Conservation (phyloP, 257 asterid genomes). For the Ehretia macrophylla region DNA sequence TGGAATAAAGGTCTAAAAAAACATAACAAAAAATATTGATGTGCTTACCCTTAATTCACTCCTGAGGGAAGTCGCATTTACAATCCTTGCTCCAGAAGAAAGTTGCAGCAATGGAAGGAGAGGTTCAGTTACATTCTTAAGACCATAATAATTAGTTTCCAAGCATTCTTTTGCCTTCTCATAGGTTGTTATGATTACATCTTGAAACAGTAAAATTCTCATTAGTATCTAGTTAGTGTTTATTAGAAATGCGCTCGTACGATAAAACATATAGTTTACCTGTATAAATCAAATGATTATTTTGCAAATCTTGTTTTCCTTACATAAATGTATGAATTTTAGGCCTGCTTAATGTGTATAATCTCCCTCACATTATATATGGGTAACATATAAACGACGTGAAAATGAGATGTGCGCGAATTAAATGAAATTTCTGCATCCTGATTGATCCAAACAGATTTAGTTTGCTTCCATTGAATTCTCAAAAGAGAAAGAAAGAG, state of each 20-base stretch:
- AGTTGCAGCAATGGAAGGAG: slow-evolving; percentile 62
- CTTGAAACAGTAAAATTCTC: slow-evolving; percentile 18
- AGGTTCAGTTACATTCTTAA: slow-evolving; percentile 66
- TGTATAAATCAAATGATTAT: slow-evolving; percentile 22
- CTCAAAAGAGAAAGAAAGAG: too few species aligned
- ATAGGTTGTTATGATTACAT: slow-evolving; percentile 49
- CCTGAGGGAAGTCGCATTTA: slow-evolving; percentile 63
- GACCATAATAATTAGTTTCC: slow-evolving; percentile 69
- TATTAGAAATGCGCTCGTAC: neutral
- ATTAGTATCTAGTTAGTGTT: neutral
- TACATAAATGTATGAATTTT: too few species aligned
- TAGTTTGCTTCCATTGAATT: too few species aligned
- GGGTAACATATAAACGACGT: too few species aligned
- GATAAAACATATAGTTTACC: slow-evolving; percentile 43
- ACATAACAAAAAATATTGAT: neutral
- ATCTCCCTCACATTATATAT: too few species aligned
- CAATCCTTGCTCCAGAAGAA: slow-evolving; percentile 68
- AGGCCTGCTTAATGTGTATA: too few species aligned
- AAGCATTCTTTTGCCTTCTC: slow-evolving; percentile 56
- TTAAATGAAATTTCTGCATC: too few species aligned
- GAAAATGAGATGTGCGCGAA: too few species aligned
- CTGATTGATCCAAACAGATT: too few species aligned
- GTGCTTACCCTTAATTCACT: slow-evolving; percentile 60
- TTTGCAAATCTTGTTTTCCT: too few species aligned
- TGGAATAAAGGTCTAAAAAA: neutral